phyloP scores from a whole-genome alignment of 257 asterid species.

The Solanum acaule region DNA sequence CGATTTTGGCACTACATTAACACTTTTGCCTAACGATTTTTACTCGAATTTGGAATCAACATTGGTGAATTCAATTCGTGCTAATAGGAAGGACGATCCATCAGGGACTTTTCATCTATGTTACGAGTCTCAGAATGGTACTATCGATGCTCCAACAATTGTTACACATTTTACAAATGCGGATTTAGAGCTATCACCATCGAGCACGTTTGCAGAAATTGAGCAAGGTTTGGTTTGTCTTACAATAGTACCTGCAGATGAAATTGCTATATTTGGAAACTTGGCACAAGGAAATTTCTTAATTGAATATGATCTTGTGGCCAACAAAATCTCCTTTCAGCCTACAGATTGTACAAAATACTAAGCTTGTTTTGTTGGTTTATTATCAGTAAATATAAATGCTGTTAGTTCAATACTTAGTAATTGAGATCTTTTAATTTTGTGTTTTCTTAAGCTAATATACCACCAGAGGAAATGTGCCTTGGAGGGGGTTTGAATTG shows the following conservation, averaged over 20 bases:
- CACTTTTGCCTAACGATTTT: background rate
- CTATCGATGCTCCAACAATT: background rate
- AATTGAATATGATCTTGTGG: conserved; percentile 39
- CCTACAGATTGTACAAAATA: conserved; percentile 24
- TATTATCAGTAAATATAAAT: conserved; percentile 5
- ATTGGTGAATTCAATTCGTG: background rate
- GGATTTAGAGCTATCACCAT: background rate
- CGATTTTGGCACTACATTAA: conserved; percentile 40
- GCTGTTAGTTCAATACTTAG: background rate
- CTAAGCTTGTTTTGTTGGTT: conserved; percentile 23
- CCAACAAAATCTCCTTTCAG: conserved; percentile 29
- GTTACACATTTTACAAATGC: conserved; percentile 2
- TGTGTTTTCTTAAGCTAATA: background rate
- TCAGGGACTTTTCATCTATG: background rate
- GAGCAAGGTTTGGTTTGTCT: background rate
- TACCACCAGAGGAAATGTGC: too few species aligned
- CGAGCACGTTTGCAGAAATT: background rate
- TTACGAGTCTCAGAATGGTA: background rate
- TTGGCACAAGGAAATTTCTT: conserved; percentile 29
- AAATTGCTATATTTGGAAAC: conserved; percentile 34
- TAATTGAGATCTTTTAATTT: too few species aligned
- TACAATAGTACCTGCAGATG: background rate
- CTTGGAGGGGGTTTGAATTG: too few species aligned
- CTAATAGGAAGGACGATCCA: background rate
- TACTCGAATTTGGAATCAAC: background rate